phyloP scores from a whole-genome alignment of 2,329 filamentous ascomycete genomes.

The Phyllosticta ampelicida region DNA sequence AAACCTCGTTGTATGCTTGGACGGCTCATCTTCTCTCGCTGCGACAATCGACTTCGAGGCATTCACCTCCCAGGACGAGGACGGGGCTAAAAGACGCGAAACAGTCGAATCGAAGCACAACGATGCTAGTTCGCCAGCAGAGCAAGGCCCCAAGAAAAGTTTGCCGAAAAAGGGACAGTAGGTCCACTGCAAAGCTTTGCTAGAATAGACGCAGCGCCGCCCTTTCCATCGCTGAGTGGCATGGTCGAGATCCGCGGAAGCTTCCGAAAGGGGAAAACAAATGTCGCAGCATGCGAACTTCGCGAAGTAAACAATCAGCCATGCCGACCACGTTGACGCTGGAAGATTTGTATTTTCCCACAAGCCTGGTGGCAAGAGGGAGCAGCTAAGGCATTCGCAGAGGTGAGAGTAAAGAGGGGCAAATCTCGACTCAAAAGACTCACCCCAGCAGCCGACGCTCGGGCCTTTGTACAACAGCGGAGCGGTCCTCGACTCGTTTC shows the following conservation, averaged over 20 bases:
- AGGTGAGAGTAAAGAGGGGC: not conserved
- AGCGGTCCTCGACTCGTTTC: not conserved
- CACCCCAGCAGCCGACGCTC: not conserved
- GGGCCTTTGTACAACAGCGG: not conserved
- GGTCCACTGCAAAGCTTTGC: constrained; percentile 30
- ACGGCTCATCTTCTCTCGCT: not conserved
- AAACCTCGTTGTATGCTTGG: not conserved
- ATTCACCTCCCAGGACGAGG: constrained; percentile 1
- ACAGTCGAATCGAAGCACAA: constrained; percentile 19
- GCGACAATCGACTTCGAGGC: no score
- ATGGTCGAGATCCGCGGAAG: not conserved
- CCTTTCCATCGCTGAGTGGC: not conserved
- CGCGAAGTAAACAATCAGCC: not conserved
- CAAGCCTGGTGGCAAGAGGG: not conserved
- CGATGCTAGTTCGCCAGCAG: constrained; percentile 17
- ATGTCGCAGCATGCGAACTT: not conserved
- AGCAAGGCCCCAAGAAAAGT: constrained; percentile 18
- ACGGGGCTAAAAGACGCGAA: constrained; percentile 15
- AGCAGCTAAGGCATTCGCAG: not conserved
- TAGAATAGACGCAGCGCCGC: not conserved
- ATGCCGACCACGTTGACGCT: not conserved
- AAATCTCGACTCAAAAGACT: not conserved
- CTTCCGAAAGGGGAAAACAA: not conserved
- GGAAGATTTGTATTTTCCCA: not conserved
- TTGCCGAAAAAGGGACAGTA: constrained; percentile 33